Evolutionary conservation across 495 filamentous ascomycete species (phyloP).

Genomic region (Usnea hakonensis): DNA sequence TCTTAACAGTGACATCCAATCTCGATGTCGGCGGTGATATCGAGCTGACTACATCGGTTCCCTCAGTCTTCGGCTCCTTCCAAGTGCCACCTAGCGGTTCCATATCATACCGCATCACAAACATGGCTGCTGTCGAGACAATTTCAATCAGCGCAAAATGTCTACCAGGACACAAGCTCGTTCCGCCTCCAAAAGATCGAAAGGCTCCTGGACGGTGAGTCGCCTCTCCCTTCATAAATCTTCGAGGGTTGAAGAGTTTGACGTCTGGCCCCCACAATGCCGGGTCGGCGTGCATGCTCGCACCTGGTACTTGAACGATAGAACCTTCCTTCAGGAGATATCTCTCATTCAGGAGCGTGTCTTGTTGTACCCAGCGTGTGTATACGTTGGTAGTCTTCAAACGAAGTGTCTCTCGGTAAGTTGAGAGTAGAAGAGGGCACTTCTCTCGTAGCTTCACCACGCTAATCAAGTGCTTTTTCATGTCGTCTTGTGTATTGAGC

Average conservation of each 20-base stretch:
- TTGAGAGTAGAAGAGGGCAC: conserved; percentile 15
- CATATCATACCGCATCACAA: conserved; percentile 21
- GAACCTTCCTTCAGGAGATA: conserved; percentile 25
- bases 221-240: conserved; percentile 16
- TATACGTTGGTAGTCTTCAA: conserved; percentile 11
- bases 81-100: conserved; percentile 2
- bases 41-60: background rate
- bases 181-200: conserved; percentile 24
- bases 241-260: conserved; percentile 17
- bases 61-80: background rate
- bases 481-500: background rate
- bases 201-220: conserved; percentile 24
- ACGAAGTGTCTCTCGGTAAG: conserved; percentile 18
- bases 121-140: conserved; percentile 16
- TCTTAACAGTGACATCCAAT: background rate
- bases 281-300: conserved; percentile 17
- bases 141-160: conserved; percentile 23
- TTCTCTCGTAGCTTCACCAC: background rate
- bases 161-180: conserved; percentile 21
- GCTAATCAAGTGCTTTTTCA: background rate
- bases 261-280: conserved; percentile 19
- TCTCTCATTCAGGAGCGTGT: conserved; percentile 18
- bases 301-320: conserved; percentile 18
- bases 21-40: background rate
- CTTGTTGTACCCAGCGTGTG: conserved; percentile 20